Evolutionary conservation across 495 filamentous ascomycete genomes (phyloP).

Genomic region (Penicillium coprophilum): DNA sequence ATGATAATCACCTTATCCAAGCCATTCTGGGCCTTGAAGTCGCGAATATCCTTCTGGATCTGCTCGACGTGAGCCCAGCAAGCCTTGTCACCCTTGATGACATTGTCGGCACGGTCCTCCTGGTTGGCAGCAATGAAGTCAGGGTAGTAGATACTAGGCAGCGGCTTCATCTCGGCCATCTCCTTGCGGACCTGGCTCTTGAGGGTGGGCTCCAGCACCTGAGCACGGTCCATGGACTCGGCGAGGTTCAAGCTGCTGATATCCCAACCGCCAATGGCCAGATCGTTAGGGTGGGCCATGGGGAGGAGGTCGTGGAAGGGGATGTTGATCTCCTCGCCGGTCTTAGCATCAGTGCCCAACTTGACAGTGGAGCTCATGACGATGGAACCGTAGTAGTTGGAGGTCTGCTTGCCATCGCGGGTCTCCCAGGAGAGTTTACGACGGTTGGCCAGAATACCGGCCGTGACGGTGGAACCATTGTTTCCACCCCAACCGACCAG

Average conservation of each 20-base stretch:
- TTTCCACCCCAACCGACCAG: slow-evolving; percentile 98
- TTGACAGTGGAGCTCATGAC: slow-evolving; percentile 97
- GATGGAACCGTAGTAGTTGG: slow-evolving; percentile 98
- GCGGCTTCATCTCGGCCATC: slow-evolving; percentile 83
- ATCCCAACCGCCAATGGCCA: slow-evolving; percentile 96
- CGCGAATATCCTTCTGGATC: slow-evolving; percentile 90
- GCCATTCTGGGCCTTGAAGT: slow-evolving; percentile 83
- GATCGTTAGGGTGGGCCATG: slow-evolving; percentile 97
- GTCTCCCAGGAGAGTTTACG: slow-evolving; percentile 87
- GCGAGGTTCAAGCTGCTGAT: slow-evolving; percentile 88
- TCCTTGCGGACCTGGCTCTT: slow-evolving; percentile 89
- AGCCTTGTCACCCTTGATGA: slow-evolving; percentile 80
- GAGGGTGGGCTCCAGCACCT: slow-evolving; percentile 88
- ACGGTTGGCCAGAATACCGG: slow-evolving; percentile 95
- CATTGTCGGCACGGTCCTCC: slow-evolving; percentile 92
- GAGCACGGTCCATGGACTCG: slow-evolving; percentile 91
- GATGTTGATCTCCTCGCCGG: slow-evolving; percentile 89
- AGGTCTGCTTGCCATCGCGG: slow-evolving; percentile 75
- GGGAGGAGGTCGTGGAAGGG: slow-evolving; percentile 92
- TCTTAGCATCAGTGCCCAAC: slow-evolving; percentile 83
- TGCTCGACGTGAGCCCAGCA: slow-evolving; percentile 85
- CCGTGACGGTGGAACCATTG: slow-evolving; percentile 96
- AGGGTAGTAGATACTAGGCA: slow-evolving; percentile 96
- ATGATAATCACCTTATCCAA: slow-evolving; percentile 96
- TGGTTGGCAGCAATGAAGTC: slow-evolving; percentile 99